phyloP scores from a whole-genome alignment of 257 asterid species.

The Gynochthodes officinalis region DNA sequence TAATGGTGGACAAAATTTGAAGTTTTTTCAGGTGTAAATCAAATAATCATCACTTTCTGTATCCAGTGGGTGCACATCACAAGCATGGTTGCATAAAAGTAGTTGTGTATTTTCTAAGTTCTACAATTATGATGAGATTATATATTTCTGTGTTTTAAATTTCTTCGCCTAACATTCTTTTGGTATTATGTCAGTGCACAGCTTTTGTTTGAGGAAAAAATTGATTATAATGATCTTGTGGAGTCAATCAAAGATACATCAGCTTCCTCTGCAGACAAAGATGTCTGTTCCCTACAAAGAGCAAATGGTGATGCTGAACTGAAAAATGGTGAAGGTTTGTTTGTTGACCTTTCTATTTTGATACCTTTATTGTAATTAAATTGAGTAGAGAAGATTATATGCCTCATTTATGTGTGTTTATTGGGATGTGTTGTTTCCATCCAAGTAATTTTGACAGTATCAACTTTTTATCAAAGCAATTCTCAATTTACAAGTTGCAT shows the following conservation, averaged over 20 bases:
- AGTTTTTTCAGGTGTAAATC: neutral
- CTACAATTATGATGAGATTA: neutral
- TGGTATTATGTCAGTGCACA: constrained; percentile 61
- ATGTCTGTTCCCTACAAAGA: constrained; percentile 16
- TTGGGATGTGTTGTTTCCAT: neutral
- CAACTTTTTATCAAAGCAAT: neutral
- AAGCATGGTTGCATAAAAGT: neutral
- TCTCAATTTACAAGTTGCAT: neutral
- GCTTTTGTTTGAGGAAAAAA: constrained; percentile 67
- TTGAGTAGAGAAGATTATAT: neutral
- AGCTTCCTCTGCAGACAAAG: constrained; percentile 32
- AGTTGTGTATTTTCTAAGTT: neutral
- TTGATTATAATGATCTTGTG: constrained; percentile 88
- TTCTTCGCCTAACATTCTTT: constrained; percentile 14
- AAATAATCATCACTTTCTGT: neutral
- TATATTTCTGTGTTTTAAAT: neutral
- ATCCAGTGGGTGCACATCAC: too few relatives aligned
- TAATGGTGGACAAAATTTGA: neutral
- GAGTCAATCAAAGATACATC: constrained; percentile 41
- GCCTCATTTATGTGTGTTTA: neutral
- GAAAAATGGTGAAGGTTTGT: constrained; percentile 35
- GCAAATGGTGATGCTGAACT: constrained; percentile 30
- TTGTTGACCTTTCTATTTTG: neutral
- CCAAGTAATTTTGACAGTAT: neutral
- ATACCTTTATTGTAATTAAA: neutral